phyloP scores from a whole-genome alignment of 2,329 filamentous ascomycete species.

The Cladobotryum mycophilum region DNA sequence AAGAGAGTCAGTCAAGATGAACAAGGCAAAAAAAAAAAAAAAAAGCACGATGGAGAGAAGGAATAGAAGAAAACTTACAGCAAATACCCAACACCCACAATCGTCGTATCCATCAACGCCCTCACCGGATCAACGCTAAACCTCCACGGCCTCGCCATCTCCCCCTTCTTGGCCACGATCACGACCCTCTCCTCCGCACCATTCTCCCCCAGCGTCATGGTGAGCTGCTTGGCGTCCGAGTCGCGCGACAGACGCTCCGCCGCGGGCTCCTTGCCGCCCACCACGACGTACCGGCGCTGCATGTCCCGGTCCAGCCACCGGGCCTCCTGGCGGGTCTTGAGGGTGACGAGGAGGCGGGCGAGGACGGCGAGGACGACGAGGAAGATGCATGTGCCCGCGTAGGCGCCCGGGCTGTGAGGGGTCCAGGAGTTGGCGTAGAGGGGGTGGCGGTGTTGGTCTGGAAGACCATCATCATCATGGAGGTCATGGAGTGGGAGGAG shows the following conservation, averaged over 20 bases:
- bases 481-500: slow-evolving; percentile 11
- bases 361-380: slow-evolving; percentile 68
- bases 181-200: slow-evolving; percentile 76
- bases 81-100: slow-evolving; percentile 74
- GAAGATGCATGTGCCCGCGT: slow-evolving; percentile 90
- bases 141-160: slow-evolving; percentile 63
- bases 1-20: not conserved
- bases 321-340: slow-evolving; percentile 57
- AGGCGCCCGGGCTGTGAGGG: slow-evolving; percentile 61
- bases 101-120: slow-evolving; percentile 62
- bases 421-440: slow-evolving; percentile 65
- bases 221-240: slow-evolving; percentile 56
- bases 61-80: slow-evolving; percentile 55
- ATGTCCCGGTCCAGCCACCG: slow-evolving; percentile 66
- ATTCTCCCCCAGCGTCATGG: slow-evolving; percentile 64
- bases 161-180: slow-evolving; percentile 56
- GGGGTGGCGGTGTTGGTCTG: slow-evolving; percentile 43
- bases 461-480: slow-evolving; percentile 50
- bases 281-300: slow-evolving; percentile 69
- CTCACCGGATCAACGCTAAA: slow-evolving; percentile 72
- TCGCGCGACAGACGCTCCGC: slow-evolving; percentile 54
- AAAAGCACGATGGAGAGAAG: not conserved
- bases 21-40: not conserved
- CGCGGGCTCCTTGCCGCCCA: slow-evolving; percentile 57
- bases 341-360: slow-evolving; percentile 65